Base-by-base conservation (phyloP, 805 yeast species). In the Candida wancherniae region DNA sequence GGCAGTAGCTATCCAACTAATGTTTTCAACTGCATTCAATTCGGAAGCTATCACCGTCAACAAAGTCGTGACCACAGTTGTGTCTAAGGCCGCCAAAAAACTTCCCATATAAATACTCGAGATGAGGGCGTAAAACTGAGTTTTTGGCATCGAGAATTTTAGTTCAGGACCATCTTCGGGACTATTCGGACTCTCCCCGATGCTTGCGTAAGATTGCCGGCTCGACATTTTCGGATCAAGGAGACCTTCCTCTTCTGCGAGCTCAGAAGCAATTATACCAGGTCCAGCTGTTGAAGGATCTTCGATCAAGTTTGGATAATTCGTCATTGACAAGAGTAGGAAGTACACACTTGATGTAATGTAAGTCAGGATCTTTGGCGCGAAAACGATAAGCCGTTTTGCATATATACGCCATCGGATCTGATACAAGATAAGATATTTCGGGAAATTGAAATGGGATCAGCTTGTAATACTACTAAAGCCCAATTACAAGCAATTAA, bases 1-100 rank as follows among this genome's bases (percentile, higher is more conserved):
- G 0, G 84, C 71, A 0, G 85, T 77, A 2, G 84, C 87, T 15
- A 81, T 77, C 85, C 86, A 80, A 10, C 85, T 71, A 16, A 80
- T 67, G 39, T 71, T 71, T 3, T 77, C 75, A 25, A 80, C 61
- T 0, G 77, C 79, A 41, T 79, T 60, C 46, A 81, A 69, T 44
- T 80, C 86, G 1, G 84, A 75, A 1, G 86, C 84, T 33, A 81
- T 80, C 17, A 71, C 70, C 2, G 83, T 65, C 45, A 80, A 57
- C 16, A 80, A 55, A 1, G 87, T 80, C 0, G 86, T 71, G 11
- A 81, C 79, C 15, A 81, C 71, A 0, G 88, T 80, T 12, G 74
- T 66, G 48, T 81, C 90, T 36, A 80, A 51, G 0, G 88, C 77
- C 3, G 84, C 76, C 22, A 81, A 58, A 43, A 75, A 79, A 0